Conservation (phyloP, 1,284 basidiomycete genomes). For the Blastosporella zonata region DNA sequence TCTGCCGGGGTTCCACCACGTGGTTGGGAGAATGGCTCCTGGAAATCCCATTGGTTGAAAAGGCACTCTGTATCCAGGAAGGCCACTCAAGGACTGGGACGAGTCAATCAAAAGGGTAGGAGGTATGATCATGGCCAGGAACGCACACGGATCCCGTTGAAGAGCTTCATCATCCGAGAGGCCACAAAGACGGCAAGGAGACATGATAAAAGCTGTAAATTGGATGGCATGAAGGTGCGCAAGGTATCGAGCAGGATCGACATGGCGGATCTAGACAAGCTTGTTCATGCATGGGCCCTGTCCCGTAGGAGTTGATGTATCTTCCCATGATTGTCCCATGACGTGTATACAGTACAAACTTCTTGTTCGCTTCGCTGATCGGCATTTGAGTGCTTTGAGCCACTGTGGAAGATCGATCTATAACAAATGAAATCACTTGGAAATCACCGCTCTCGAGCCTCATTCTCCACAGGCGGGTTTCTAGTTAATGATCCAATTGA, state of each 20-base stretch:
- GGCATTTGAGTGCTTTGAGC: no score
- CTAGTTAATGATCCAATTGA: no score
- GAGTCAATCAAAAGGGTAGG: not conserved
- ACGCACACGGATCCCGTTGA: conserved; percentile 6
- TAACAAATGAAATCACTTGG: no score
- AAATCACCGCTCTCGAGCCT: no score
- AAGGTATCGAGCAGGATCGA: not conserved
- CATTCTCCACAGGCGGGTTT: no score
- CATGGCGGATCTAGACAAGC: not conserved
- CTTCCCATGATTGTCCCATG: no score
- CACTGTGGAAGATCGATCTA: no score
- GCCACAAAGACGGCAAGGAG: not conserved
- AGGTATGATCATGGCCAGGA: not conserved
- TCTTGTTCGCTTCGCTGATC: no score
- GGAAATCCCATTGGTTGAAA: conserved; percentile 3
- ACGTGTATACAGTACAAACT: no score
- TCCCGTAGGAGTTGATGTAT: no score
- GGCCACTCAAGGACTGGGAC: conserved; percentile 2
- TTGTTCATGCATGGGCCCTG: no score
- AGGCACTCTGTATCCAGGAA: conserved; percentile 7
- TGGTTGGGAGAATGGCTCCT: conserved; percentile 6
- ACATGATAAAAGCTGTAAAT: not conserved
- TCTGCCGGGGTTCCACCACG: not conserved
- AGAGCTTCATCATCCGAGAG: conserved; percentile 7
- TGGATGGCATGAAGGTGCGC: not conserved